These are phyloP conservation scores for Castanea mollissima DNA, from an alignment of 306 rosid species.

Conservation along the genomic window DNA sequence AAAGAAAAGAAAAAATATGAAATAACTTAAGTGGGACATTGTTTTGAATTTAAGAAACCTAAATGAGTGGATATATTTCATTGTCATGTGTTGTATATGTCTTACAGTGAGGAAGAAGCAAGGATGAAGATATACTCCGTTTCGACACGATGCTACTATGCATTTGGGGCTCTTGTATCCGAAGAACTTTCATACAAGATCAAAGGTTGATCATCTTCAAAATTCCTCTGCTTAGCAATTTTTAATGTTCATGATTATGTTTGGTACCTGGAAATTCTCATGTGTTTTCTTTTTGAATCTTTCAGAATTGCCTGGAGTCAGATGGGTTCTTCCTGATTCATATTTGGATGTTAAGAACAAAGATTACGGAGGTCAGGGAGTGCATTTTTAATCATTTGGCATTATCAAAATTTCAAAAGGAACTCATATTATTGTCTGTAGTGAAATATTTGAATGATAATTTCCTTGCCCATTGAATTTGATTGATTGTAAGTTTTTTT, in stretches of 20 bases:
- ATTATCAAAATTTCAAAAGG: background rate
- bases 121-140: constrained; percentile 94
- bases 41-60: too few species aligned
- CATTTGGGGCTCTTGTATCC: constrained; percentile 85
- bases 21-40: too few species aligned
- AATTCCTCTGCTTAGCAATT: background rate
- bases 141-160: constrained; percentile 84
- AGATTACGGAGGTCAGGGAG: constrained; percentile 81
- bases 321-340: constrained; percentile 99
- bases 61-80: too few species aligned
- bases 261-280: background rate
- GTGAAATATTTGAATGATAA: background rate
- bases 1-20: too few species aligned
- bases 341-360: constrained; percentile 89
- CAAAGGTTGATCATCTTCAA: constrained; percentile 49
- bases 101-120: constrained; percentile 80
- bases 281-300: background rate
- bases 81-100: background rate
- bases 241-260: background rate
- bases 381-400: constrained; percentile 1
- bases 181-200: constrained; percentile 79
- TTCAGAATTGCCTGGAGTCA: constrained; percentile 76
- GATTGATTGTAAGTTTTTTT: background rate
- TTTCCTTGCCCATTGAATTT: background rate
- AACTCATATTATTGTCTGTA: background rate